Conservation (phyloP, 768 basidiomycete species). For the Suillus occidentalis region DNA sequence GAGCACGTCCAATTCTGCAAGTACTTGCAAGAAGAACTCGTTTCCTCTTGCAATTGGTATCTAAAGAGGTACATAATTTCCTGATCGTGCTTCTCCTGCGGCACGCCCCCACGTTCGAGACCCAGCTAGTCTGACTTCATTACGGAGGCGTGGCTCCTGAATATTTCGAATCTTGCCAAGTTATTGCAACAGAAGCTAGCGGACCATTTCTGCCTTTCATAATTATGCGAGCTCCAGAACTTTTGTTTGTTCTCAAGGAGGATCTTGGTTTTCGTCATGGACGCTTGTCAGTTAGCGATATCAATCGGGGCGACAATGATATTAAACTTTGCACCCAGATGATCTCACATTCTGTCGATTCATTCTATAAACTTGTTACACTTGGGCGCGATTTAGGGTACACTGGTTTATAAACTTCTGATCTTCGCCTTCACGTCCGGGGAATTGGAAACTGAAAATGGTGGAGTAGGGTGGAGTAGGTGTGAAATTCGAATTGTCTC, state of each 20-base stretch:
- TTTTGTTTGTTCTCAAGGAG: background rate
- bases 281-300: background rate
- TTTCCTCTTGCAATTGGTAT: background rate
- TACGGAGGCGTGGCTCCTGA: background rate
- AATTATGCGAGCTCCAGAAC: background rate
- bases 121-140: background rate
- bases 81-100: background rate
- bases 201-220: background rate
- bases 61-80: background rate
- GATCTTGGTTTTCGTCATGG: background rate
- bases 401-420: background rate
- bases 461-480: background rate
- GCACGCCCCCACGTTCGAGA: background rate
- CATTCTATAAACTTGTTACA: background rate
- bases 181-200: background rate
- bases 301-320: background rate
- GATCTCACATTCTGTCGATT: background rate
- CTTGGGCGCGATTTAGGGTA: background rate
- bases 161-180: background rate
- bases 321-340: background rate
- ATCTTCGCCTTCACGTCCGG: background rate
- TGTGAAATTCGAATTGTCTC: background rate
- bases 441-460: background rate
- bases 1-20: background rate
- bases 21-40: background rate